Percentiles rank a stretch among this genome's conserved stretches.
Conservation (phyloP, 1,284 basidiomycete species). For the Apiotrichum mycotoxinovorans region DNA sequence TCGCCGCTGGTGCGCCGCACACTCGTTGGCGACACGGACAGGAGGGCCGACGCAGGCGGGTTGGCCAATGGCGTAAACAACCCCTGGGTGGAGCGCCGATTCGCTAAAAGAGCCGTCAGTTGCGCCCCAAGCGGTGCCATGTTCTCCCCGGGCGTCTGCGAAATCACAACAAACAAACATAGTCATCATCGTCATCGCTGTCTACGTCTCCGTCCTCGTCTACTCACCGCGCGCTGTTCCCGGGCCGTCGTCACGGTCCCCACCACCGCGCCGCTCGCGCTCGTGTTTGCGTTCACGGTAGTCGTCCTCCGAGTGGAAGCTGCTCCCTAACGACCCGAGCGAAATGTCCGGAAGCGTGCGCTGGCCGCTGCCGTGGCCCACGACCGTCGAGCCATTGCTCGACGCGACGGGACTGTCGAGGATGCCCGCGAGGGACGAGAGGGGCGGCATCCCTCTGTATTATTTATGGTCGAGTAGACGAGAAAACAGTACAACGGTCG, state of each 20-base stretch:
- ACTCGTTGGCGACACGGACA: slow-evolving; percentile 34
- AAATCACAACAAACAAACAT: no score
- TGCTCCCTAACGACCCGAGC: slow-evolving; percentile 45
- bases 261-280: background rate
- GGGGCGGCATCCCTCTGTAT: slow-evolving; percentile 27
- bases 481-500: no score
- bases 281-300: background rate
- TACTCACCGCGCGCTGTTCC: background rate
- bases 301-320: slow-evolving; percentile 45
- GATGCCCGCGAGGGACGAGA: slow-evolving; percentile 36
- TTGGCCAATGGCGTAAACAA: slow-evolving; percentile 2
- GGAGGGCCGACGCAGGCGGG: slow-evolving; percentile 25
- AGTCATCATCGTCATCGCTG: no score
- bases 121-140: background rate
- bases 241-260: background rate
- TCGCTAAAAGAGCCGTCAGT: background rate
- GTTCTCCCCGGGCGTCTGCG: background rate
- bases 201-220: no score
- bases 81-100: background rate
- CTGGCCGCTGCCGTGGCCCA: slow-evolving; percentile 4
- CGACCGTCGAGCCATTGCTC: slow-evolving; percentile 34
- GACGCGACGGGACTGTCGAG: slow-evolving; percentile 37
- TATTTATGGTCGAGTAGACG: background rate
- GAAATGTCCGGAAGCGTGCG: slow-evolving; percentile 47
- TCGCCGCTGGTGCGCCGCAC: slow-evolving; percentile 35